These are phyloP conservation scores for Xylariaceae sp. DNA, from an alignment of 2,329 filamentous ascomycete genomes.

Conservation along the genomic window DNA sequence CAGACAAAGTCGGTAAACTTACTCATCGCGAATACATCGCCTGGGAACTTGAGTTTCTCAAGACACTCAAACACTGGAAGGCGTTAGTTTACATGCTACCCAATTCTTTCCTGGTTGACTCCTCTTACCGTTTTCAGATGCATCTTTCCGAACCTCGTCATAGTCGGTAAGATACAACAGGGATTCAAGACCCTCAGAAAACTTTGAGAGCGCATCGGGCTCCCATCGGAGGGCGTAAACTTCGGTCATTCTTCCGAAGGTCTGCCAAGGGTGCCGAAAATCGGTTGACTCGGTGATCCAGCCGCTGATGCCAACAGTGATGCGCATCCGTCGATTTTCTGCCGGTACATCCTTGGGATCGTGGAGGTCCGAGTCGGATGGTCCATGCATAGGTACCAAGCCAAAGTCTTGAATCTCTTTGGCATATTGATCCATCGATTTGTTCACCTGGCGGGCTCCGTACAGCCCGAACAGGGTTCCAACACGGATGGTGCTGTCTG, in stretches of 20 bases:
- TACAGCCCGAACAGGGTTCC: constrained; percentile 91
- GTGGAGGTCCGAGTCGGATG: constrained; percentile 37
- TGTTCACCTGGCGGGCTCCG: constrained; percentile 71
- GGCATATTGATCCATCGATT: constrained; percentile 84
- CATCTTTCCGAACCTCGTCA: constrained; percentile 56
- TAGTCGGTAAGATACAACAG: constrained; percentile 79
- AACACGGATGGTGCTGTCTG: constrained; percentile 72
- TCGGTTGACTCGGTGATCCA: constrained; percentile 72
- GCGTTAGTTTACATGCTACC: constrained; percentile 17
- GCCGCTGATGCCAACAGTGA: constrained; percentile 79
- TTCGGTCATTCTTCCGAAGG: constrained; percentile 67
- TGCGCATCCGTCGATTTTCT: constrained; percentile 63
- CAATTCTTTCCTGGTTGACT: background rate
- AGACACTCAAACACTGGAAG: constrained; percentile 49
- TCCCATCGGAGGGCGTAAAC: constrained; percentile 84
- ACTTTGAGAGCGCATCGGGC: constrained; percentile 65
- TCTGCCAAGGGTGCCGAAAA: constrained; percentile 71
- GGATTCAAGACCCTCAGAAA: constrained; percentile 72
- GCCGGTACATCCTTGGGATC: constrained; percentile 49
- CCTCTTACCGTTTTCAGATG: constrained; percentile 43
- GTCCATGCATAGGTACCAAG: constrained; percentile 66
- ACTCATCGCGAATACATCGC: constrained; percentile 59
- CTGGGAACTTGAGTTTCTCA: constrained; percentile 57
- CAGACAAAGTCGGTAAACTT: constrained; percentile 79
- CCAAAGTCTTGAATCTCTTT: constrained; percentile 85